Percentiles rank a stretch among this genome's conserved stretches.
Conservation (phyloP, 495 filamentous ascomycete genomes). For the Penicillium lividum region DNA sequence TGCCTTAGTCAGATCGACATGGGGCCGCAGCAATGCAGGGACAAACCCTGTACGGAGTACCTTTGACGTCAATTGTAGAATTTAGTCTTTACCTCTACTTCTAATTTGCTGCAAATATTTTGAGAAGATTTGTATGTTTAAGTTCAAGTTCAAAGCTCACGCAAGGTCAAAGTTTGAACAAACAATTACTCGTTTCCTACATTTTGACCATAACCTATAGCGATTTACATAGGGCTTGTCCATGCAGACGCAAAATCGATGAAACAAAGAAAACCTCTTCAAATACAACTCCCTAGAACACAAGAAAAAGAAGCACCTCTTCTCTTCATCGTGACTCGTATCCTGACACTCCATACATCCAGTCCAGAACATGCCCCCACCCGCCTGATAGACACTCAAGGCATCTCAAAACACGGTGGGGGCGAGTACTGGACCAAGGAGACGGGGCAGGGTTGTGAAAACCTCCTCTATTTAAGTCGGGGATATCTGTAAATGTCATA, state of each 20-base stretch:
- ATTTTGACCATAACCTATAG: slow-evolving; percentile 24
- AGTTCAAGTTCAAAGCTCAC: not conserved
- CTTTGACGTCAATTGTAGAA: not conserved
- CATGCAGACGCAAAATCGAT: slow-evolving; percentile 30
- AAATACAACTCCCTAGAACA: slow-evolving; percentile 43
- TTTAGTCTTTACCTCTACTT: not conserved
- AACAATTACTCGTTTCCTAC: slow-evolving; percentile 9
- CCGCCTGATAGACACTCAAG: not conserved
- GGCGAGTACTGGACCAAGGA: slow-evolving; percentile 15
- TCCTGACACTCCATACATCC: slow-evolving; percentile 23
- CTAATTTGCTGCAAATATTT: no score
- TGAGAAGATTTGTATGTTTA: not conserved
- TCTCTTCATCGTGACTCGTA: slow-evolving; percentile 31
- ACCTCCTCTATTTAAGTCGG: slow-evolving; percentile 27
- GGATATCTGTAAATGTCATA: slow-evolving; percentile 37
- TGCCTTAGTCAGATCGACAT: slow-evolving; percentile 30
- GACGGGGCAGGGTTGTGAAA: slow-evolving; percentile 19
- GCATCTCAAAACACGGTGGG: slow-evolving; percentile 4
- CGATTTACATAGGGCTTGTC: slow-evolving; percentile 34
- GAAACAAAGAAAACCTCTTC: slow-evolving; percentile 32
- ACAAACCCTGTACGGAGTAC: not conserved
- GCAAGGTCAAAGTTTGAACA: not conserved
- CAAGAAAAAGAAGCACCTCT: slow-evolving; percentile 31
- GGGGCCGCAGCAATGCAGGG: slow-evolving; percentile 1
- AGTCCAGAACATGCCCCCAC: slow-evolving; percentile 8